Evolutionary conservation across 805 yeast genomes (phyloP).

Genomic region (Zygotorulaspora danielsina): DNA sequence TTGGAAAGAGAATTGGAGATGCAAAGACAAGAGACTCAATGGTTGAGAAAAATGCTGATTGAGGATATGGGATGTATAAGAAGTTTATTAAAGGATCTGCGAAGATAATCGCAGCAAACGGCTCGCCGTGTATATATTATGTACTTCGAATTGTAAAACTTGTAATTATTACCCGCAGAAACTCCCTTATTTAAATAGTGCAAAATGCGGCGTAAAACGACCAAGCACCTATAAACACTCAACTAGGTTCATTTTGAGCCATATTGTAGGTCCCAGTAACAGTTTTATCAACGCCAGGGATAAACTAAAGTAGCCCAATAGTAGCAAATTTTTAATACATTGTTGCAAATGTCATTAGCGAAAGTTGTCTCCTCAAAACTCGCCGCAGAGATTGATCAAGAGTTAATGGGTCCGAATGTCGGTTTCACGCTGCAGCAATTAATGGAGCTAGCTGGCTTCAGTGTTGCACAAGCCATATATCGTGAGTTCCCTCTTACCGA

Average conservation of each 20-base stretch:
- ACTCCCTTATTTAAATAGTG: constrained; percentile 1
- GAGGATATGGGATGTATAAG: constrained; percentile 37
- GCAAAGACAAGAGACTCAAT: constrained; percentile 34
- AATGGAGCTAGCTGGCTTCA: constrained; percentile 95
- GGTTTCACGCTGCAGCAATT: constrained; percentile 35
- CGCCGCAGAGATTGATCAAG: constrained; percentile 78
- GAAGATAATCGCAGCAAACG: constrained; percentile 9
- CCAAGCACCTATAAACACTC: not conserved
- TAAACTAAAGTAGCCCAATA: no score
- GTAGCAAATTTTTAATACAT: no score
- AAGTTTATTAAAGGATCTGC: constrained; percentile 28
- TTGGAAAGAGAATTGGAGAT: constrained; percentile 32
- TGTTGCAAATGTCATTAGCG: constrained; percentile 26
- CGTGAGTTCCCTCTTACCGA: constrained; percentile 50
- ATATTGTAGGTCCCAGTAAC: no score
- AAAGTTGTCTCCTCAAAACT: constrained; percentile 44
- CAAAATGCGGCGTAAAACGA: not conserved
- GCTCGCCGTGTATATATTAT: constrained; percentile 3
- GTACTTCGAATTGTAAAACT: not conserved
- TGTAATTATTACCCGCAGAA: constrained; percentile 12
- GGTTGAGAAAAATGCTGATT: constrained; percentile 36
- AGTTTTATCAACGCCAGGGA: no score
- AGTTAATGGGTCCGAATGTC: constrained; percentile 76
- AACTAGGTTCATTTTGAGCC: no score
- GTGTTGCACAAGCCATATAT: constrained; percentile 85